phyloP scores from a whole-genome alignment of 2,329 filamentous ascomycete species.

The Penicillium corylophilum region DNA sequence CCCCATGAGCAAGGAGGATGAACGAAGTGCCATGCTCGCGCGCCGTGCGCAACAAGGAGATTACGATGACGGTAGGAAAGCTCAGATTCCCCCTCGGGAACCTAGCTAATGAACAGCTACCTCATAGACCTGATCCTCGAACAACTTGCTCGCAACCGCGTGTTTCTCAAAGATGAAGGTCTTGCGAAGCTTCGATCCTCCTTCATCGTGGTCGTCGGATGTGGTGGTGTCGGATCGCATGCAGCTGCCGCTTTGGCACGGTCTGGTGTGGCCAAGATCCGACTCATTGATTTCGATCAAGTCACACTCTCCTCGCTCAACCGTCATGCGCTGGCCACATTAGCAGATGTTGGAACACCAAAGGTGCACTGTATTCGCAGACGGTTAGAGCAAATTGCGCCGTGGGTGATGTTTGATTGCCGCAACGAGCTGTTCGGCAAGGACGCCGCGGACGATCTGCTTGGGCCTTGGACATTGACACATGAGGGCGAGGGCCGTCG shows the following conservation, averaged over 20 bases:
- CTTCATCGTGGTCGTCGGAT: conserved; percentile 87
- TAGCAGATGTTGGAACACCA: conserved; percentile 87
- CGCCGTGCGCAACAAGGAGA: conserved; percentile 61
- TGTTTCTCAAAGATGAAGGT: conserved; percentile 82
- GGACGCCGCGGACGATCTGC: conserved; percentile 62
- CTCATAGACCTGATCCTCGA: conserved; percentile 80
- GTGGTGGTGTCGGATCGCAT: conserved; percentile 93
- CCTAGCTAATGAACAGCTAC: conserved; percentile 2
- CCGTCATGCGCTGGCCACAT: conserved; percentile 89
- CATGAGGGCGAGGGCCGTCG: conserved; percentile 43
- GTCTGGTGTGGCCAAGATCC: conserved; percentile 82
- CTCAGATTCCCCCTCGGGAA: not conserved
- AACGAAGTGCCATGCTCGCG: conserved; percentile 58
- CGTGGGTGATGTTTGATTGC: conserved; percentile 89
- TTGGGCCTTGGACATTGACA: conserved; percentile 64
- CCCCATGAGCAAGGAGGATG: conserved; percentile 53
- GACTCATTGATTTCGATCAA: conserved; percentile 95
- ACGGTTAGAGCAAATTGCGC: conserved; percentile 79
- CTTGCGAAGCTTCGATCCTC: conserved; percentile 74
- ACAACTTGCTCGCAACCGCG: conserved; percentile 87
- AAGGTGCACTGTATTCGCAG: conserved; percentile 85
- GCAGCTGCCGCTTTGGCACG: conserved; percentile 80
- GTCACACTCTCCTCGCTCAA: conserved; percentile 93
- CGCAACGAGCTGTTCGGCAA: conserved; percentile 79
- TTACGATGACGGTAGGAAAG: conserved; percentile 58